Evolutionary conservation across 2,329 filamentous ascomycete species (phyloP), one percentile per base, ranked within the genome.

Genomic region (Fusarium concolor): DNA sequence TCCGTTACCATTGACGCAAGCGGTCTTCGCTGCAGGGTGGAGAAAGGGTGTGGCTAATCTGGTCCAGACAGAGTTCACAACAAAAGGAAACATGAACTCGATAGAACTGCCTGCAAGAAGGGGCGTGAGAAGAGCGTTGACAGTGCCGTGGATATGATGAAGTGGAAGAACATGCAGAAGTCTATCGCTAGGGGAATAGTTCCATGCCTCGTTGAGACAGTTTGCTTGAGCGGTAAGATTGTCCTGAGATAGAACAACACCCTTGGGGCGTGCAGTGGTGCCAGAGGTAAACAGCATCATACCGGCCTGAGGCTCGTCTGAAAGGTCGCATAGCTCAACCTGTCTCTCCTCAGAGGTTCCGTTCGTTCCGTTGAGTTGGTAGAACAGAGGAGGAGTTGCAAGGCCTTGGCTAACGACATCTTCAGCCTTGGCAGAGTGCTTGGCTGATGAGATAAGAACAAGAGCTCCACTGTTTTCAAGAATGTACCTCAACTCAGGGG

Each of bases 211-310:
- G 22, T 93, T 81, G 37, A 99, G 85, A 8, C 93, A 95, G 22
- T 83, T 83, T 9, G 91, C 90, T 81, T 99, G 96, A 9, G 96
- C 94, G 2, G 91, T 92, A 62, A 98, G 86, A 42, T 90, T 92
- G 3, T 87, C 88, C 69, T 93, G 88, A 1, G 94, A 92, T 7
- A 97, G 87, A 7, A 97, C 81, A 2, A 97, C 95, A n/a, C 95
- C 95, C 87, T 98, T 98, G 84, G 96, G 96, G 70, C 93, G 84
- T 78, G 91, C 96, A 6, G 96, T 99, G 0, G 96, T 99, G 29
- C 96, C 96, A 1, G 95, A 98, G 1, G 96, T 99, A 79, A 98
- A 99, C 7, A 99, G 86, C 94, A 99, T 98, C 89, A 99, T 92
- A 45, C 93, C 94, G 5, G 92, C 92, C 29, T 85, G 80, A 20